These are phyloP conservation scores for Keqinozyma sinolaborantium DNA, from an alignment of 1,139 yeast species.

Conservation along the genomic window DNA sequence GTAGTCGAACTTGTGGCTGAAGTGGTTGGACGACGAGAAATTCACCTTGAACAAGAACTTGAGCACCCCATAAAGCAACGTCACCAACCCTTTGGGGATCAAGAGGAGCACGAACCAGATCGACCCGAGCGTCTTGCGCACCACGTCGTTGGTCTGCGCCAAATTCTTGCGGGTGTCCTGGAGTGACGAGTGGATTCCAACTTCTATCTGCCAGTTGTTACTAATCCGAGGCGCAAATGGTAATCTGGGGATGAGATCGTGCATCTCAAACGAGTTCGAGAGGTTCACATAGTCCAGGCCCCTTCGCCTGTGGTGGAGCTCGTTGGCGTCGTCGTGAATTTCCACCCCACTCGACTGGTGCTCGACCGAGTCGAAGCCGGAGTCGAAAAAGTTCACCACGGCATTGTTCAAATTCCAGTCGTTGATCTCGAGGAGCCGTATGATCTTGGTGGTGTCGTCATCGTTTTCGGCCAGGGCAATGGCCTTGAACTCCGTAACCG, in stretches of 20 bases:
- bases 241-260: slow-evolving; percentile 33
- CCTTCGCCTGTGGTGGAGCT: not conserved
- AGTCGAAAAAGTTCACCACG: slow-evolving; percentile 48
- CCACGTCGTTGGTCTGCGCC: slow-evolving; percentile 1
- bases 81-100: slow-evolving; percentile 42
- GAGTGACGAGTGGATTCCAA: slow-evolving; percentile 43
- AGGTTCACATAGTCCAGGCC: slow-evolving; percentile 18
- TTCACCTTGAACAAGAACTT: slow-evolving; percentile 20
- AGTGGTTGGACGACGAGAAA: slow-evolving; percentile 5
- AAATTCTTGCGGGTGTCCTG: slow-evolving; percentile 10
- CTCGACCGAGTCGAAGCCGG: slow-evolving; percentile 29
- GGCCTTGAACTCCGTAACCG: slow-evolving; percentile 38
- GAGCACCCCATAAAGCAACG: slow-evolving; percentile 30
- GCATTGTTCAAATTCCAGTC: slow-evolving; percentile 51
- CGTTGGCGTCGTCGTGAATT: not conserved
- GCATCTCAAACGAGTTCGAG: slow-evolving; percentile 31
- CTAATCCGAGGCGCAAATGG: slow-evolving; percentile 42
- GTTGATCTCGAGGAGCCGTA: slow-evolving; percentile 34
- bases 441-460: slow-evolving; percentile 25
- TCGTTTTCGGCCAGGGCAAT: slow-evolving; percentile 41
- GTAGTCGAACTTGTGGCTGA: slow-evolving; percentile 8
- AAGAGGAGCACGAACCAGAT: slow-evolving; percentile 44
- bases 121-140: slow-evolving; percentile 16
- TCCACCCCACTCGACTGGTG: slow-evolving; percentile 2
- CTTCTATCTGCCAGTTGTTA: slow-evolving; percentile 40